Evolutionary conservation across 192 early-diverging fungal species (phyloP), one percentile per base, ranked within the genome.

Genomic region (Allomyces macrogynus): DNA sequence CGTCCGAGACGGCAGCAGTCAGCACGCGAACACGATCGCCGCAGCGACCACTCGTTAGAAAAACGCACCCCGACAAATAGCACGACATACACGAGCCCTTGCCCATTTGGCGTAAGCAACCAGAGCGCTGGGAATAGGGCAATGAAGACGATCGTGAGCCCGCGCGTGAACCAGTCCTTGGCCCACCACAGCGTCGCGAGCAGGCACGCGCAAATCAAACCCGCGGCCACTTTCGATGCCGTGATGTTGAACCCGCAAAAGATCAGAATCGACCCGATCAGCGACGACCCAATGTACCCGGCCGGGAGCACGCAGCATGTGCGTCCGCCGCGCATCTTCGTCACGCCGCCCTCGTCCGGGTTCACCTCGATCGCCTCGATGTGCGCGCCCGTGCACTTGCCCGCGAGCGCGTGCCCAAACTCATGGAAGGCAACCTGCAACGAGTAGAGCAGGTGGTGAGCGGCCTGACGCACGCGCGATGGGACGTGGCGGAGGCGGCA

Each of bases 391-490:
- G 93, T 96, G 65, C 83, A 81, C 43, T 81, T 76, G 0, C 89
- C 91, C 24, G 90, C 91, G 26, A 79, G 77, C 1, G 93, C 95
- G 71, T 98, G 93, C 26, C 89, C 85, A 71, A 95, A 95, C 73
- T 98, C 95, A 70, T 98, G 95, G 57, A 98, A 72, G 22, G 87
- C 89, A 49, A 97, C 93, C 0, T 90, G 91, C 11, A 92, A 77
- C 32, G 93, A 40, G 32, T 7, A 7, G 32, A 7, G 32, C 3
- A 7, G 32, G 32, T 40, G 32, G 32, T 40, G 32, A 40, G 32
- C 32, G 32, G 32, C 32, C 32, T 40, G 32, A 7, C 3, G 32
- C 32, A 40, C 32, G 32, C 32, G 32, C 32, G 32, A 7, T 8
- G 32, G 32, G 32, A 40, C 32, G 32, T 40, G 32, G 32, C 32